Conservation (phyloP, 2,329 filamentous ascomycete genomes). For the Botrytis squamosa region DNA sequence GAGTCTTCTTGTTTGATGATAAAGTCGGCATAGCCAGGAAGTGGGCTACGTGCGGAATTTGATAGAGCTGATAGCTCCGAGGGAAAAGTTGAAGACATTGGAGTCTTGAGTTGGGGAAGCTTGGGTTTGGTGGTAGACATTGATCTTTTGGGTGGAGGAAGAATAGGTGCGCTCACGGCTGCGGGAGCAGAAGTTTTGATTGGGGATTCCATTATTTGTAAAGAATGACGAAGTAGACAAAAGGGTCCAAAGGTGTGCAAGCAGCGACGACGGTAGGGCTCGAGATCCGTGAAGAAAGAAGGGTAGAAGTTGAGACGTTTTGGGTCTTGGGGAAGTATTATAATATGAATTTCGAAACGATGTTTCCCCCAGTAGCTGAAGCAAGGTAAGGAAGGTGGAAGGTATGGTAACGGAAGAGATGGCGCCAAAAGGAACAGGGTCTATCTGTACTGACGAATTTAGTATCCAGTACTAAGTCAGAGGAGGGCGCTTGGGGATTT, state of each 20-base stretch:
- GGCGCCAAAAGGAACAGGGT: conserved; percentile 30
- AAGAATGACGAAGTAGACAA: conserved; percentile 33
- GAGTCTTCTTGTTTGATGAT: conserved; percentile 66
- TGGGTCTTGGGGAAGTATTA: conserved; percentile 34
- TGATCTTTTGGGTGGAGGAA: conserved; percentile 32
- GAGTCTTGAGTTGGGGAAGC: conserved; percentile 61
- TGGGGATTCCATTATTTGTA: conserved; percentile 22
- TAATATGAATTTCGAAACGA: conserved; percentile 31
- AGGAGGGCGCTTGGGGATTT: conserved; percentile 22
- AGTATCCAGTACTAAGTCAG: conserved; percentile 20
- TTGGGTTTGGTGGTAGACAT: conserved; percentile 48
- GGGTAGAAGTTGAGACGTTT: conserved; percentile 22
- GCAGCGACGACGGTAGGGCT: conserved; percentile 33
- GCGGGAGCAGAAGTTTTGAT: conserved; percentile 19
- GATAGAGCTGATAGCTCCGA: conserved; percentile 58
- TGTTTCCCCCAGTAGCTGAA: conserved; percentile 27
- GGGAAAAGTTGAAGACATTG: conserved; percentile 60
- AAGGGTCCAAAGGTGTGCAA: conserved; percentile 27
- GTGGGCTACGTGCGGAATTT: conserved; percentile 66
- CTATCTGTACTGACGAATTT: conserved; percentile 22
- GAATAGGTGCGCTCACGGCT: conserved; percentile 27
- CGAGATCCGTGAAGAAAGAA: conserved; percentile 32
- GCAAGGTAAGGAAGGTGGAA: conserved; percentile 19
- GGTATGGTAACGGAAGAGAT: conserved; percentile 21
- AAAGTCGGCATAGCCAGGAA: conserved; percentile 58